Evolutionary conservation across 2,329 filamentous ascomycete species (phyloP).

Genomic region (Chaetomiaceae sp.): DNA sequence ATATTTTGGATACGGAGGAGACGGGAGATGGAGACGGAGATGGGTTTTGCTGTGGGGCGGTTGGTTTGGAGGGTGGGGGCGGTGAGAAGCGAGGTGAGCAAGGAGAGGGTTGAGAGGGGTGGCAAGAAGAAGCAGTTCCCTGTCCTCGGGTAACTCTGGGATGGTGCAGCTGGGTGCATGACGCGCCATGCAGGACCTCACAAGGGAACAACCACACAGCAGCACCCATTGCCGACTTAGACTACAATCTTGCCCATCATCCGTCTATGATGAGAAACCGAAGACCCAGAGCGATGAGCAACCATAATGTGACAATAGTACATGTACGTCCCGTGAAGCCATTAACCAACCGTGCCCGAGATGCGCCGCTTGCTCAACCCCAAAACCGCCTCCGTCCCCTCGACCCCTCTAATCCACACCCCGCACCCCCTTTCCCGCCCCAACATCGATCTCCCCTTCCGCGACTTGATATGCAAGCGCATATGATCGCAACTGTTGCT

Average conservation of each 20-base stretch:
- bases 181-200: not conserved
- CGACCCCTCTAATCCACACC: not conserved
- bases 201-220: slow-evolving; percentile 7
- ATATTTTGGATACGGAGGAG: no score
- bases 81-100: no score
- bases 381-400: slow-evolving; percentile 13
- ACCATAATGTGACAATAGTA: slow-evolving; percentile 48
- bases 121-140: no score
- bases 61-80: no score
- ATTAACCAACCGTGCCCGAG: slow-evolving; percentile 25
- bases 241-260: slow-evolving; percentile 40
- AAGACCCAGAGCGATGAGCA: slow-evolving; percentile 37
- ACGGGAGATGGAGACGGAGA: no score
- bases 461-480: not conserved
- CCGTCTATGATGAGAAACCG: slow-evolving; percentile 43
- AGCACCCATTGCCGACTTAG: slow-evolving; percentile 25
- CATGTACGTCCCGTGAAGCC: slow-evolving; percentile 37
- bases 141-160: no score
- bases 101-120: no score
- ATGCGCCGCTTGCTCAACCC: slow-evolving; percentile 22
- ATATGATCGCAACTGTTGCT: slow-evolving; percentile 16
- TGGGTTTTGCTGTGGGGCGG: not conserved
- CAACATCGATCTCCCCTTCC: slow-evolving; percentile 3
- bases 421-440: slow-evolving; percentile 11
- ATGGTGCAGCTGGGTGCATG: no score